Conservation (phyloP, 306 rosid species). For the Inga leiocalycina region DNA sequence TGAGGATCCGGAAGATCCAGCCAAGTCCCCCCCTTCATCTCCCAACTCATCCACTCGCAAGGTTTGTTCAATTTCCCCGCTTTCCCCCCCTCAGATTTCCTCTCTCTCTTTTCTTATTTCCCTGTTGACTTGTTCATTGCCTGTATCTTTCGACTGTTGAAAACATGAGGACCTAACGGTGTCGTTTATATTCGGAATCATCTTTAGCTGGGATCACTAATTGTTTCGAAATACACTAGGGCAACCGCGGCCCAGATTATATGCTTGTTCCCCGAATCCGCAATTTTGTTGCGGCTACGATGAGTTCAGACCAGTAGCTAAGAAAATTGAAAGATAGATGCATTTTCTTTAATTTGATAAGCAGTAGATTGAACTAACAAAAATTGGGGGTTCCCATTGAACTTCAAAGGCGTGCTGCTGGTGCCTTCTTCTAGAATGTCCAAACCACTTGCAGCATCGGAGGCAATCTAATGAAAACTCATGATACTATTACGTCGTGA, state of each 20-base stretch:
- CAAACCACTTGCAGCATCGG: neutral
- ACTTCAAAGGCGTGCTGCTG: neutral
- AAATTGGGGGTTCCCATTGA: neutral
- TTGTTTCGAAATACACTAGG: neutral
- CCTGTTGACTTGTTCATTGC: neutral
- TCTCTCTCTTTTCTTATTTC: neutral
- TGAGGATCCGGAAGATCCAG: slow-evolving; percentile 88
- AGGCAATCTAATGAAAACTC: neutral
- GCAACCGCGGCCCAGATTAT: neutral
- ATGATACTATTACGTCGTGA: neutral
- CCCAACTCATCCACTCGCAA: slow-evolving; percentile 88
- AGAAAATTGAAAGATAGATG: slow-evolving; percentile 5
- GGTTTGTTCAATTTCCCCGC: slow-evolving; percentile 43
- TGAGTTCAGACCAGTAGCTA: neutral
- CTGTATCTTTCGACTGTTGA: neutral
- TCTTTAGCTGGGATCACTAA: neutral
- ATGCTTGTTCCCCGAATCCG: neutral
- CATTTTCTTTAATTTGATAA: neutral
- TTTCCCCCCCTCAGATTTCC: neutral
- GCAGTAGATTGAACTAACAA: slow-evolving; percentile 2
- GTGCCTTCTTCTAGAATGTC: neutral
- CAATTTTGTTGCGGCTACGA: neutral
- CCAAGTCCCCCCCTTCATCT: slow-evolving; percentile 71
- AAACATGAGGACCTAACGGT: neutral
- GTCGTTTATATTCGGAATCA: neutral